Base-by-base conservation (phyloP, 208 protist species). In the Crithidia brevicula region DNA sequence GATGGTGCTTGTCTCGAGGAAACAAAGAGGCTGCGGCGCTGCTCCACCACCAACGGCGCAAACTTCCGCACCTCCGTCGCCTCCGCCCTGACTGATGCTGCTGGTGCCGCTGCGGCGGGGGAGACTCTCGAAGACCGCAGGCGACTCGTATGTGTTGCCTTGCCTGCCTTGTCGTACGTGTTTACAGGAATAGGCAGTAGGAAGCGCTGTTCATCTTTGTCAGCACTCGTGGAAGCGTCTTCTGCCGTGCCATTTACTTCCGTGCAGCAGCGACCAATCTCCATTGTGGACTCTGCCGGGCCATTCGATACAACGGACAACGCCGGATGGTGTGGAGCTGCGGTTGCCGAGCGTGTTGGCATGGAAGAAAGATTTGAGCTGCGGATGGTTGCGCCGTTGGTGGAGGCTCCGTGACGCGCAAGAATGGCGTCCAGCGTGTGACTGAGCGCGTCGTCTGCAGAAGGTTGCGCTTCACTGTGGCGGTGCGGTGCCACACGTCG, bases 351-450 rank as follows among this genome's bases (percentile, higher is more conserved):
- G n/a, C n/a, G n/a, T n/a, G n/a, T n/a, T n/a, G n/a, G n/a, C n/a
- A 31, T 23, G 18, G 20, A 13, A 4, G 36, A 36, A 4, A 5
- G 54, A 9, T 23, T 27, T 20, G 36, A 18, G 13, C 11, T 60
- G n/a, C 15, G n/a, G 0, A 8, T 1, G n/a, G 36, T 2, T 22
- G 54, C 9, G 5, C 40, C 9, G 6, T 31, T 23, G 15, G 5
- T 9, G 13, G 36, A 3, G 0, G 20, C 22, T 4, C 2, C 4
- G 36, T 60, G 34, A 47, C 54, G 54, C 22, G 36, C 36, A 20
- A 60, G 28, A 20, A 60, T 36, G 13, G 36, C 54, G 13, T 47
- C 54, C 54, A 60, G 13, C 9, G 54, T 47, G 34, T n/a, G n/a
- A n/a, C n/a, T n/a, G n/a, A n/a, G n/a, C n/a, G n/a, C n/a, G n/a